Evolutionary conservation across 148 eudicot species (phyloP).

Genomic region (Fagopyrum esculentum): DNA sequence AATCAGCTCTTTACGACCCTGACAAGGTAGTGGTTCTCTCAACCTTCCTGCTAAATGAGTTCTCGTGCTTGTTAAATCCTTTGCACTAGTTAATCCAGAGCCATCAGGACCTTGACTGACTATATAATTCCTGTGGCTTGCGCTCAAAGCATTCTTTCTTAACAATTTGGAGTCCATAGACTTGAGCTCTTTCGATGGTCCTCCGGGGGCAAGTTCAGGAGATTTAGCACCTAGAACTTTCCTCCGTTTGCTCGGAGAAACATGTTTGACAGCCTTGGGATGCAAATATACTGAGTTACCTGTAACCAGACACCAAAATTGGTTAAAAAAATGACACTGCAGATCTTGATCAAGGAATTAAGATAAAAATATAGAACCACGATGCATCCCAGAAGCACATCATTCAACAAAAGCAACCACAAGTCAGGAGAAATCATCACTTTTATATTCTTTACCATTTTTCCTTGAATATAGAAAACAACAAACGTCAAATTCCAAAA

Average conservation of each 20-base stretch:
- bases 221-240: background rate
- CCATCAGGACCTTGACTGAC: conserved; percentile 90
- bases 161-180: conserved; percentile 30
- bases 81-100: conserved; percentile 81
- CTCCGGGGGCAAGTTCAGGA: conserved; percentile 20
- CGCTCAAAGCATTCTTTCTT: conserved; percentile 44
- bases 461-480: background rate
- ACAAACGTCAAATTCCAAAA: background rate
- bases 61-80: conserved; percentile 60
- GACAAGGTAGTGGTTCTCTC: conserved; percentile 63
- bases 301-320: background rate
- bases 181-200: conserved; percentile 24
- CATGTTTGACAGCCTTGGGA: background rate
- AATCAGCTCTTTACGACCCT: conserved; percentile 66
- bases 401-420: background rate
- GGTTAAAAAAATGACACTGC: background rate
- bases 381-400: background rate
- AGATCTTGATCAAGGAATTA: background rate
- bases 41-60: conserved; percentile 53
- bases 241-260: background rate
- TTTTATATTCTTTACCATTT: background rate
- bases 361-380: background rate
- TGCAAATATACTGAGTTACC: background rate
- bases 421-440: background rate
- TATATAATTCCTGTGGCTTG: conserved; percentile 29